Conservation (phyloP, 306 rosid genomes). For the Trifolium subterraneum region DNA sequence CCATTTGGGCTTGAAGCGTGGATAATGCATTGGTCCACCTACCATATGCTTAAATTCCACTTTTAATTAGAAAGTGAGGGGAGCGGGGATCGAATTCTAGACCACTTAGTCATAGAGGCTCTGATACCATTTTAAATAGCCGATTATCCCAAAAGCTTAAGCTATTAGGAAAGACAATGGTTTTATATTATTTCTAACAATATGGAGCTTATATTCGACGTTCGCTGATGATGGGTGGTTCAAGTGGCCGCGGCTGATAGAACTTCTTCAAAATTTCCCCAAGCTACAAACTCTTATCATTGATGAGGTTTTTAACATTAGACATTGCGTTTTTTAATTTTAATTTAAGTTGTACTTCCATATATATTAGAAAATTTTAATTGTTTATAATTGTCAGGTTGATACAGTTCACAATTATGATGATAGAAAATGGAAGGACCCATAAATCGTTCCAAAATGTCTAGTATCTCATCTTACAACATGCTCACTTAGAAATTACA, state of each 20-base stretch:
- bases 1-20: too few species aligned
- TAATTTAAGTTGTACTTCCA: background rate
- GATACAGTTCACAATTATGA: rapidly evolving
- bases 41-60: too few species aligned
- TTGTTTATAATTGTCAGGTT: background rate
- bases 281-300: constrained; percentile 11
- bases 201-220: background rate
- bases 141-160: too few species aligned
- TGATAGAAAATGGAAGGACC: background rate
- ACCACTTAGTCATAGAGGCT: too few species aligned
- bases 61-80: too few species aligned
- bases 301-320: background rate
- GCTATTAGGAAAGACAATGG: too few species aligned
- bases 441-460: background rate
- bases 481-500: constrained; percentile 3
- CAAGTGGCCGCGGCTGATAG: background rate
- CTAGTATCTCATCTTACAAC: background rate
- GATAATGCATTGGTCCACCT: too few species aligned
- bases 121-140: too few species aligned
- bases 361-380: background rate
- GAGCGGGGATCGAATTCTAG: too few species aligned
- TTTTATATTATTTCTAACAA: too few species aligned
- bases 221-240: background rate
- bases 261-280: background rate
- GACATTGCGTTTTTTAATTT: too few species aligned